phyloP scores from a whole-genome alignment of 2,329 filamentous ascomycete species.

The Aspergillus tamarii region DNA sequence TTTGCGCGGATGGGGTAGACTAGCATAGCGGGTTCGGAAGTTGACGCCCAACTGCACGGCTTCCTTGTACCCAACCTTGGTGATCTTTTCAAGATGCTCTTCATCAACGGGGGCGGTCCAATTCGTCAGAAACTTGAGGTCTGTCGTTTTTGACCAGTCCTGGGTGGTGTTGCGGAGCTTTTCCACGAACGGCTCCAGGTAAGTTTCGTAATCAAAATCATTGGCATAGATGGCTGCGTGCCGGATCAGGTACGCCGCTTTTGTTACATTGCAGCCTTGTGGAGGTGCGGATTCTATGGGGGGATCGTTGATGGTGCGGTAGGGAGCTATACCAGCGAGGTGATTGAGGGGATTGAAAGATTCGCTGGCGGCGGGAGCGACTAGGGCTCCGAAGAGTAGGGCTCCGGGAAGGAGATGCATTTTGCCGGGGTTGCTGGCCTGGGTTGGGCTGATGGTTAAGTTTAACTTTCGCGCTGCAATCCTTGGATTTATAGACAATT shows the following conservation, averaged over 20 bases:
- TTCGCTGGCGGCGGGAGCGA: conserved; percentile 4
- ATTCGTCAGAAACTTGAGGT: conserved; percentile 58
- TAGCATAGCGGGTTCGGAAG: conserved; percentile 61
- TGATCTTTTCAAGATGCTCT: conserved; percentile 60
- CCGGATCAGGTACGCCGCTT: conserved; percentile 61
- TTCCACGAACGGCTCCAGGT: conserved; percentile 59
- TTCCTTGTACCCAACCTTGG: conserved; percentile 63
- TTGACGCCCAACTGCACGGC: conserved; percentile 62
- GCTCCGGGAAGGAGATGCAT: background rate
- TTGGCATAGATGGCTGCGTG: conserved; percentile 65
- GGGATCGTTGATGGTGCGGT: conserved; percentile 60
- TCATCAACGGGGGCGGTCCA: conserved; percentile 63
- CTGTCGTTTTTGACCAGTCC: conserved; percentile 60
- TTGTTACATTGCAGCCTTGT: conserved; percentile 54
- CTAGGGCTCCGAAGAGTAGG: background rate
- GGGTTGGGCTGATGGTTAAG: background rate
- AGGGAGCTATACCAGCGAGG: conserved; percentile 59
- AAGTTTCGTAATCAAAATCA: conserved; percentile 61
- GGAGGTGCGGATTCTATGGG: conserved; percentile 49
- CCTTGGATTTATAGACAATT: background rate
- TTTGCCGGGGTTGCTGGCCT: background rate
- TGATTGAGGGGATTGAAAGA: conserved; percentile 59
- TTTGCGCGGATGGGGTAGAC: conserved; percentile 55
- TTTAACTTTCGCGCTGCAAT: background rate
- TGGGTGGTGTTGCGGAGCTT: conserved; percentile 64